These are phyloP conservation scores for Lasiodiplodia gonubiensis DNA, from an alignment of 2,329 filamentous ascomycete genomes.

Conservation along the genomic window DNA sequence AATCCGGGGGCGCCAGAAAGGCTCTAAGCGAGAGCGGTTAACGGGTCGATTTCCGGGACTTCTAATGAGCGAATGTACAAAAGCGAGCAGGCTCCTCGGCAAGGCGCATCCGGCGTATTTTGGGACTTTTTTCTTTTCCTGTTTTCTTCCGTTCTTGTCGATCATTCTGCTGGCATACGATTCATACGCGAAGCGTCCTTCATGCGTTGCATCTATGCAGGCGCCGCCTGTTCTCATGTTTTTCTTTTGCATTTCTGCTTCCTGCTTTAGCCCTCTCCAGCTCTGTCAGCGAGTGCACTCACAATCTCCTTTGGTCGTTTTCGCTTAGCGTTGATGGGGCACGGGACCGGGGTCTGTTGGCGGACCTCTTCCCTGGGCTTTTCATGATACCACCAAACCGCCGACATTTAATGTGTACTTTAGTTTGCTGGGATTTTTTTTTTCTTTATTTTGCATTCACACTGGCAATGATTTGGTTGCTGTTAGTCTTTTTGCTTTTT, in stretches of 20 bases:
- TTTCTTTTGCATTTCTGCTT: constrained; percentile 16
- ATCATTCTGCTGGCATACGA: constrained; percentile 26
- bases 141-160: constrained; percentile 12
- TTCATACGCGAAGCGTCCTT: constrained; percentile 14
- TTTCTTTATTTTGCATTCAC: constrained; percentile 6
- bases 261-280: constrained; percentile 15
- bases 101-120: constrained; percentile 24
- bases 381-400: constrained; percentile 29
- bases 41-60: constrained; percentile 31
- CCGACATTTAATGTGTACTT: constrained; percentile 28
- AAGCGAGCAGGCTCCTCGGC: constrained; percentile 24
- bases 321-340: constrained; percentile 27
- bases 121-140: constrained; percentile 14
- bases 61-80: constrained; percentile 23
- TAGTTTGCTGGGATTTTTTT: constrained; percentile 7
- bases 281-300: constrained; percentile 13
- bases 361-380: constrained; percentile 18
- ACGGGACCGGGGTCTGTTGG: constrained; percentile 17
- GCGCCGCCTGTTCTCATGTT: constrained; percentile 20
- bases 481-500: constrained; percentile 13
- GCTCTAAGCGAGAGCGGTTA: constrained; percentile 31
- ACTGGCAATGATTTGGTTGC: constrained; percentile 1
- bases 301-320: constrained; percentile 27
- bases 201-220: constrained; percentile 23
- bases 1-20: constrained; percentile 40